phyloP scores from a whole-genome alignment of 345 rosid species.

The Excoecaria cochinchinensis region DNA sequence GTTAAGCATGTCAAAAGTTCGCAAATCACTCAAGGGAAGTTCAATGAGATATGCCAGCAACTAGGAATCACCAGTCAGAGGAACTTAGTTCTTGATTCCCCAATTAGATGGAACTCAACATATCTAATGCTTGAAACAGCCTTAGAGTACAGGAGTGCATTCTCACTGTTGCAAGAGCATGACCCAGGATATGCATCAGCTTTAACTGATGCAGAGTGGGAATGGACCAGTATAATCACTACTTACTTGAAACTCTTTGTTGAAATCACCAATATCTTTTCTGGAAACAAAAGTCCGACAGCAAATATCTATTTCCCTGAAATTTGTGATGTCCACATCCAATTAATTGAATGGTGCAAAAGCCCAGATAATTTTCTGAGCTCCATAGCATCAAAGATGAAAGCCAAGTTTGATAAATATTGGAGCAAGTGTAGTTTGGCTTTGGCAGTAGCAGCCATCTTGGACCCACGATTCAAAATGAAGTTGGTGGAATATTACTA shows the following conservation, averaged over 20 bases:
- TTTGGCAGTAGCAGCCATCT: conserved; percentile 80
- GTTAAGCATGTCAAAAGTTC: conserved; percentile 79
- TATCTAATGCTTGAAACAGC: conserved; percentile 75
- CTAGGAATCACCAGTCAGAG: conserved; percentile 58
- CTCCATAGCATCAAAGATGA: conserved; percentile 71
- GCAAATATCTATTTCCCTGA: conserved; percentile 87
- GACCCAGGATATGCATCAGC: conserved; percentile 51
- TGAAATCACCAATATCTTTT: conserved; percentile 59
- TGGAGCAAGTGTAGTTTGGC: conserved; percentile 92
- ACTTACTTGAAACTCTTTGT: conserved; percentile 58
- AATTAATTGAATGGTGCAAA: conserved; percentile 90
- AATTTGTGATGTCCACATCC: conserved; percentile 80
- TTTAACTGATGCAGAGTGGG: conserved; percentile 79
- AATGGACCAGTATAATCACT: conserved; percentile 56
- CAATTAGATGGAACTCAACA: conserved; percentile 69
- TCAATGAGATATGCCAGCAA: conserved; percentile 65
- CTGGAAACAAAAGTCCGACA: conserved; percentile 60
- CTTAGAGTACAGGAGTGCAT: conserved; percentile 59
- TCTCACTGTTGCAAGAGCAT: conserved; percentile 61
- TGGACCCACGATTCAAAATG: conserved; percentile 95
- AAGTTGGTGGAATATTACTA: conserved; percentile 91
- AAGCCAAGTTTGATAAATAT: conserved; percentile 69
- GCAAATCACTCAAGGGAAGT: conserved; percentile 56
- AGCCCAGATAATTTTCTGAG: conserved; percentile 61
- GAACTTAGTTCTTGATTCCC: conserved; percentile 60